Base-by-base conservation (phyloP, 2,329 filamentous ascomycete genomes). In the Cyclaneusma minus region DNA sequence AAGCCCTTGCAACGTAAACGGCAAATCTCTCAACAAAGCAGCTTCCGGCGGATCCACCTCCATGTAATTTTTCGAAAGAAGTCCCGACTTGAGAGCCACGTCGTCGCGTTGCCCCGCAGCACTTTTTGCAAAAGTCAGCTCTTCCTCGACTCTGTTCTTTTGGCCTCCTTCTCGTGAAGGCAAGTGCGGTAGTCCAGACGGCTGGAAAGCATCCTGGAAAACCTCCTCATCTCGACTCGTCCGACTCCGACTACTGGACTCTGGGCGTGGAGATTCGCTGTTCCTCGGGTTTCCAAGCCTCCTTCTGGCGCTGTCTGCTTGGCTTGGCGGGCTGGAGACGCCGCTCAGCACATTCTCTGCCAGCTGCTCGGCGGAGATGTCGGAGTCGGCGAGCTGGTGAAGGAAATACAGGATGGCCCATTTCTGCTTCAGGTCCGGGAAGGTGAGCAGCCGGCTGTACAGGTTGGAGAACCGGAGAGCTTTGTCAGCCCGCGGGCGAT, bases 321-420 rank as follows among this genome's bases (percentile, higher is more conserved):
- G 36, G 39, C 37, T 35, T 27, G 43, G 52, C 23, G 44, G 55
- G 41, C 46, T 57, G 37, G 49, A 44, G 48, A 25, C 43, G 34
- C 6, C 54, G 57, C n/a, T n/a, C n/a, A n/a, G n/a, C n/a, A n/a
- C 29, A 48, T 59, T n/a, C n/a, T n/a, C n/a, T n/a, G n/a, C n/a
- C 18, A 60, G 39, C n/a, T 58, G 56, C 7, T 56, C 60, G 39
- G 51, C 56, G 3, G 65, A 64, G 32, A 69, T 59, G 17, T 64
- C 62, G 3, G 67, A 70, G 44, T 85, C 79, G 34, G 81, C 73
- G 24, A 94, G 66, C 41, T 82, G 74, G 48, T 89, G 79, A 21
- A 98, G 67, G 21, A 98, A 71, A 48, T 91, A 91, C 12, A 98
- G 62, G 37, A 98, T 94, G 3, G 80, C 83, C 84, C 85, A 95